Percentiles rank a stretch among this genome's conserved stretches.
phyloP scores from a whole-genome alignment of 192 early-diverging fungal species.

The Podila epigama region DNA sequence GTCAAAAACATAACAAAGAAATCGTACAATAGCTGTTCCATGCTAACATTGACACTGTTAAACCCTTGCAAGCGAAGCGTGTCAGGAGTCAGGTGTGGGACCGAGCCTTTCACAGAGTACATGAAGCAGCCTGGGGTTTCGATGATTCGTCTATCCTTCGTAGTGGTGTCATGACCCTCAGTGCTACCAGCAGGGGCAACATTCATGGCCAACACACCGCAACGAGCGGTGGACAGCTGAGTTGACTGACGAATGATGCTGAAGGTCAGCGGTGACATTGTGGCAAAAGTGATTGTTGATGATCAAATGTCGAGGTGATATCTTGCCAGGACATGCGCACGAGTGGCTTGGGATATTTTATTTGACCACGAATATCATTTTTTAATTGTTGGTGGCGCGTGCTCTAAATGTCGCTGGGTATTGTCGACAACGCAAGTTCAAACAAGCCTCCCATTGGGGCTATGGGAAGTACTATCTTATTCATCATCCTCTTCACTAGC shows the following conservation, averaged over 20 bases:
- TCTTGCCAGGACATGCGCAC: too few relatives aligned
- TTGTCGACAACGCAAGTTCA: too few relatives aligned
- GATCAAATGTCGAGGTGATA: too few relatives aligned
- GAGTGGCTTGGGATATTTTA: too few relatives aligned
- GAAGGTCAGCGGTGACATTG: conserved; percentile 44
- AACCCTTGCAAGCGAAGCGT: conserved; percentile 52
- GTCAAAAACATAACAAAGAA: neutral
- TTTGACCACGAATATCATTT: too few relatives aligned
- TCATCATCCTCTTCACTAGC: too few relatives aligned
- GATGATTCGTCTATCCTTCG: conserved; percentile 15
- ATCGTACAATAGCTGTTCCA: conserved; percentile 39
- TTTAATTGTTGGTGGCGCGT: too few relatives aligned
- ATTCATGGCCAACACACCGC: conserved; percentile 29
- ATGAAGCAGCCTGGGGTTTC: conserved; percentile 63
- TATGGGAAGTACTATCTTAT: too few relatives aligned
- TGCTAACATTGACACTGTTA: conserved; percentile 45
- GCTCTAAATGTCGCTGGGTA: too few relatives aligned
- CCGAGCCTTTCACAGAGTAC: conserved; percentile 59
- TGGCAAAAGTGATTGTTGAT: too few relatives aligned
- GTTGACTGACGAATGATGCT: conserved; percentile 48
- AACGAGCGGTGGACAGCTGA: conserved; percentile 30
- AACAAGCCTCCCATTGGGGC: too few relatives aligned
- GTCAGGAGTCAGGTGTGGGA: conserved; percentile 64
- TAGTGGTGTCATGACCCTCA: neutral
- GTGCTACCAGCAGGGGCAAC: neutral